Percentiles rank a stretch among this genome's conserved stretches.
Evolutionary conservation across 2,329 filamentous ascomycete genomes (phyloP).

Genomic region (Colletotrichum spinosum): DNA sequence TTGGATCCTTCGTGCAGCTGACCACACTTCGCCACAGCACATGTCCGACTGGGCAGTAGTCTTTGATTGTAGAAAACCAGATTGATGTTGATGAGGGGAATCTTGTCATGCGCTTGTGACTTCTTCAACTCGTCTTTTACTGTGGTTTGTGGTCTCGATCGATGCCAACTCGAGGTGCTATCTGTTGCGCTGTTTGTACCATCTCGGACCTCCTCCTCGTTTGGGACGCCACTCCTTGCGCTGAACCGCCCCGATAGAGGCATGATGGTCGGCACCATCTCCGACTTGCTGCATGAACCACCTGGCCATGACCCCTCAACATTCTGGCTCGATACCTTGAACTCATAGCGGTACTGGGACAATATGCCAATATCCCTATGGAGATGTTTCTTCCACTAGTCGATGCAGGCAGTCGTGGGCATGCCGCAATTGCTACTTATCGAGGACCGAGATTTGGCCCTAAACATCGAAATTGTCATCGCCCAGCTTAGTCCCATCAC

Average conservation of each 20-base stretch:
- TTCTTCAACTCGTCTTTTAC: neutral
- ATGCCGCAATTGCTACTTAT: no score
- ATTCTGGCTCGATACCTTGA: neutral
- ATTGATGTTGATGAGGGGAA: no score
- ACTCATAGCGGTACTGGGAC: no score
- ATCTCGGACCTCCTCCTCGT: slow-evolving; percentile 22
- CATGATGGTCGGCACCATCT: slow-evolving; percentile 24
- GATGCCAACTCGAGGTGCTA: slow-evolving; percentile 11
- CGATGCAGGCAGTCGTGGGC: no score
- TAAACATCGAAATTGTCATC: no score
- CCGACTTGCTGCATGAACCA: neutral
- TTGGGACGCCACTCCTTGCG: slow-evolving; percentile 24
- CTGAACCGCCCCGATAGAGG: slow-evolving; percentile 33
- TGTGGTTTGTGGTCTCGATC: neutral
- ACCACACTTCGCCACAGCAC: slow-evolving; percentile 6
- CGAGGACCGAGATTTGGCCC: no score
- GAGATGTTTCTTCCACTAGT: no score
- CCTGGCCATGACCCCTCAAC: neutral
- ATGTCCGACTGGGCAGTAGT: slow-evolving; percentile 1
- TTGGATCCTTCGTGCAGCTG: slow-evolving; percentile 20
- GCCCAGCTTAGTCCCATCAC: no score
- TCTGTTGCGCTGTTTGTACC: slow-evolving; percentile 26
- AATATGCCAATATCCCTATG: no score
- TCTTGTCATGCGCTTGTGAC: no score
- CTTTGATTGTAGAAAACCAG: neutral